Conservation (phyloP, 495 filamentous ascomycete species). For the Tetracladium setigerum region DNA sequence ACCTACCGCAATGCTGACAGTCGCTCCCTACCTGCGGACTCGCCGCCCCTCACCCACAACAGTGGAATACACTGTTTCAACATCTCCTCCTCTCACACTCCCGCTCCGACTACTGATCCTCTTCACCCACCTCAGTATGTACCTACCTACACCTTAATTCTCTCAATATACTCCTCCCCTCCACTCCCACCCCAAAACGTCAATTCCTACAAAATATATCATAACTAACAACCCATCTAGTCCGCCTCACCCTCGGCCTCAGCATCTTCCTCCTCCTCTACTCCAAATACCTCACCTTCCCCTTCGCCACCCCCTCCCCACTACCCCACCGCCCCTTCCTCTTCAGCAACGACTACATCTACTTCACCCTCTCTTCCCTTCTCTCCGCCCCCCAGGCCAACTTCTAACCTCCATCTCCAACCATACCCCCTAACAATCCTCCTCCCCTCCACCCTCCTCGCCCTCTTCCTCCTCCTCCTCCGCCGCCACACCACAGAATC, state of each 20-base stretch:
- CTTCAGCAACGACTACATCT: conserved; percentile 8
- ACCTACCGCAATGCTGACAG: conserved; percentile 37
- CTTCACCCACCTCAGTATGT: conserved; percentile 19
- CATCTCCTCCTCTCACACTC: conserved; percentile 48
- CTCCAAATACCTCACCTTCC: conserved; percentile 27
- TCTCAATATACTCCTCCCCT: conserved; percentile 5
- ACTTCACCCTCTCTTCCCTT: conserved; percentile 5
- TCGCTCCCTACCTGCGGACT: conserved; percentile 48
- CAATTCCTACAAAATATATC: too few species aligned
- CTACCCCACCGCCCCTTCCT: neutral
- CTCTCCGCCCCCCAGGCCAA: conserved; percentile 2
- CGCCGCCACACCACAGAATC: conserved; percentile 63
- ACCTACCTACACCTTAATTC: conserved; percentile 14
- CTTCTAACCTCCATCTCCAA: conserved; percentile 3
- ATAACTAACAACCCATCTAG: too few species aligned
- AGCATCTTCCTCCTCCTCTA: conserved; percentile 35
- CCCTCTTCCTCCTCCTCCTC: conserved; percentile 29
- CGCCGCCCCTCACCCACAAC: conserved; percentile 78
- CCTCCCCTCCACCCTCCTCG: conserved; percentile 1
- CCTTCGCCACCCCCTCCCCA: conserved; percentile 1
- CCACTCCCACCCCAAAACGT: neutral
- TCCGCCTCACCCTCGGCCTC: conserved; percentile 32
- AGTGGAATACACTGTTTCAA: conserved; percentile 80
- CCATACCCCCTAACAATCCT: conserved; percentile 8
- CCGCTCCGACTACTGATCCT: conserved; percentile 36